Evolutionary conservation across 805 yeast species (phyloP).

Genomic region (Wickerhamomyces silvicola): DNA sequence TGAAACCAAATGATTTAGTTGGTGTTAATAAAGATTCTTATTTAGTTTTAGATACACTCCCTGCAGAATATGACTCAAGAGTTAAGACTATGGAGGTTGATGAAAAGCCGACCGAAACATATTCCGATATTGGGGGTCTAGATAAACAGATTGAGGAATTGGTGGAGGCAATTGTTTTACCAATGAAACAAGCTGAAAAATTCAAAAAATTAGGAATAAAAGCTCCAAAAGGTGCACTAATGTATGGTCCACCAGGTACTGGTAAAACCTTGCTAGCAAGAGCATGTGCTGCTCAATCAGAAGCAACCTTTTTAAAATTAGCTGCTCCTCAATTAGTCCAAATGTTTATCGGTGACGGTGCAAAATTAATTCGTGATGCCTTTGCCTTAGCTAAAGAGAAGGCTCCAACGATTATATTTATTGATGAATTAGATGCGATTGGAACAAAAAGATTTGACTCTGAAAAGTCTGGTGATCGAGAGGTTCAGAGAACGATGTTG

Average conservation of each 20-base stretch:
- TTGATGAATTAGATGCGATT: slow-evolving; percentile 97
- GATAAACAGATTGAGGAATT: slow-evolving; percentile 98
- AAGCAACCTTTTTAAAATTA: slow-evolving; percentile 91
- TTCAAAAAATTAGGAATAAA: slow-evolving; percentile 90
- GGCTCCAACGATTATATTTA: slow-evolving; percentile 96
- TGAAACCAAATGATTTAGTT: slow-evolving; percentile 95
- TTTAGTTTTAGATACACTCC: slow-evolving; percentile 85
- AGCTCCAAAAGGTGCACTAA: slow-evolving; percentile 96
- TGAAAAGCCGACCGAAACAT: slow-evolving; percentile 96
- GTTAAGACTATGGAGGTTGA: slow-evolving; percentile 99
- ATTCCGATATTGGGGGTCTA: slow-evolving; percentile 95
- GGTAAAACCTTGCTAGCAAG: slow-evolving; percentile 96
- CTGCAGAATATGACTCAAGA: slow-evolving; percentile 95
- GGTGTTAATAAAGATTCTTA: slow-evolving; percentile 98
- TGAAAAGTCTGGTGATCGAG: slow-evolving; percentile 95
- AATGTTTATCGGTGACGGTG: slow-evolving; percentile 99
- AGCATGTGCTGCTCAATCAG: slow-evolving; percentile 98
- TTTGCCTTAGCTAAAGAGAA: slow-evolving; percentile 96
- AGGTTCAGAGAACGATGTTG: slow-evolving; percentile 98
- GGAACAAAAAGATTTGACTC: slow-evolving; percentile 98
- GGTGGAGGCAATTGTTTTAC: slow-evolving; percentile 96
- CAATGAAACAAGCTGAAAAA: slow-evolving; percentile 97
- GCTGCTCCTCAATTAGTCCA: slow-evolving; percentile 99
- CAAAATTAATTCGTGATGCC: slow-evolving; percentile 94
- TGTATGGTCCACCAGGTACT: slow-evolving; percentile 99